These are phyloP conservation scores for Rhexocercosporidium sp. DNA, from an alignment of 2,329 filamentous ascomycete genomes.

Conservation along the genomic window DNA sequence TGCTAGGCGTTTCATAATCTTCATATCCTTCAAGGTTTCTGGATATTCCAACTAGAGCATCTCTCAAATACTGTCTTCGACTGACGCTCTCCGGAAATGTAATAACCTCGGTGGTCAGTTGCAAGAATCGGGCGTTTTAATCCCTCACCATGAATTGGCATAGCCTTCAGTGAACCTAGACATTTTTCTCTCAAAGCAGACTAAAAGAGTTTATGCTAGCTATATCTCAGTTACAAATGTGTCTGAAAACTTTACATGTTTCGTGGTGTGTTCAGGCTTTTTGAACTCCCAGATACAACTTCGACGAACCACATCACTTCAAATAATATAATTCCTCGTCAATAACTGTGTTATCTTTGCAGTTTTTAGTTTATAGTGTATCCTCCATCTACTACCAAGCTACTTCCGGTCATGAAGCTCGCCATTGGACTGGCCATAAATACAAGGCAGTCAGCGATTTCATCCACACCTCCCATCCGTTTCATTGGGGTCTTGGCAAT, in stretches of 20 bases:
- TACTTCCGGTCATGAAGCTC: constrained; percentile 56
- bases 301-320: neutral
- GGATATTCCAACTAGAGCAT: neutral
- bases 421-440: constrained; percentile 58
- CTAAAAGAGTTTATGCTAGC: neutral
- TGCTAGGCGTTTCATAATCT: neutral
- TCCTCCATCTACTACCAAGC: constrained; percentile 54
- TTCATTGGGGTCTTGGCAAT: constrained; percentile 52
- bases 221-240: neutral
- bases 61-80: neutral
- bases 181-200: neutral
- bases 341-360: neutral
- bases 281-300: neutral
- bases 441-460: constrained; percentile 58
- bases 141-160: neutral
- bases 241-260: neutral
- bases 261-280: neutral
- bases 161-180: neutral
- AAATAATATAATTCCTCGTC: neutral
- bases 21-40: neutral
- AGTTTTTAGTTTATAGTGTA: neutral
- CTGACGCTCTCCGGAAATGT: neutral
- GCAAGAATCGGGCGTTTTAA: too few relatives aligned
- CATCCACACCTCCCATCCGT: constrained; percentile 54
- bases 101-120: neutral